These are phyloP conservation scores for Solanum microdontum DNA, from an alignment of 257 asterid genomes.

Conservation along the genomic window DNA sequence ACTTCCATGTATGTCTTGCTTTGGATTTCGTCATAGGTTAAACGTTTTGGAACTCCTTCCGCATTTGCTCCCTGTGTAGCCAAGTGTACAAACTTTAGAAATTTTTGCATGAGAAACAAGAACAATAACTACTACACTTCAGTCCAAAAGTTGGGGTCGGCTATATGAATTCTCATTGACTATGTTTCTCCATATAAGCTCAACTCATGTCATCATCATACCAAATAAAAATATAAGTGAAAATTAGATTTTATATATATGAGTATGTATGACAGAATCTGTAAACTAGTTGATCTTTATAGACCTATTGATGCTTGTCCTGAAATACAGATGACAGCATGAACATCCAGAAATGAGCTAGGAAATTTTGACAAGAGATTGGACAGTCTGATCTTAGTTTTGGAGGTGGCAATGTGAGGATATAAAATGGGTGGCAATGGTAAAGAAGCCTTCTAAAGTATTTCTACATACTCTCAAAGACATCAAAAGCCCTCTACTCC, in stretches of 20 bases:
- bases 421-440: background rate
- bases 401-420: background rate
- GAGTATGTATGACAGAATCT: background rate
- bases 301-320: background rate
- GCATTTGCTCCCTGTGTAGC: conserved; percentile 73
- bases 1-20: conserved; percentile 91
- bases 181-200: background rate
- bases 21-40: conserved; percentile 85
- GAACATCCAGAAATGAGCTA: background rate
- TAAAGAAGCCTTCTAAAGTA: background rate
- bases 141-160: background rate
- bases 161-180: background rate
- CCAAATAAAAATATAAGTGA: background rate
- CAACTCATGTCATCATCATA: background rate
- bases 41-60: conserved; percentile 70
- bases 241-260: background rate
- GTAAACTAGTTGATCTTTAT: background rate
- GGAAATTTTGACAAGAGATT: background rate
- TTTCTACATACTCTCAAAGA: background rate
- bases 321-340: background rate
- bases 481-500: background rate
- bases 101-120: background rate
- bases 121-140: background rate
- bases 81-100: background rate
- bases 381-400: background rate